These are phyloP conservation scores for Lactarius pseudohatsudake DNA, from an alignment of 768 basidiomycete species.

Conservation along the genomic window DNA sequence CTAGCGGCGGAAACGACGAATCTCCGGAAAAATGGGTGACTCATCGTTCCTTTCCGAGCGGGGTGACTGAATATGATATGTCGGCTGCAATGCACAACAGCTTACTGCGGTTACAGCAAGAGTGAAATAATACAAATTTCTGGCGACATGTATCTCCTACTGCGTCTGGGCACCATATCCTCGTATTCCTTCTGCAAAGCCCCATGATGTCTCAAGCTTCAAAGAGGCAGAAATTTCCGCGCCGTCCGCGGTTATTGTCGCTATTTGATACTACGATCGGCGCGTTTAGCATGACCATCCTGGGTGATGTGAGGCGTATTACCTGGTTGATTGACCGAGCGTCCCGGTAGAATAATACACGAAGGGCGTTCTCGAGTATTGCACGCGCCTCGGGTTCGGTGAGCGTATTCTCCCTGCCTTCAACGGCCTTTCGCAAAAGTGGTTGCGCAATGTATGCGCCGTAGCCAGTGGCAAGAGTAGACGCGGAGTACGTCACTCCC, in stretches of 20 bases:
- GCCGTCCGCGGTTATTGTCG: conserved; percentile 77
- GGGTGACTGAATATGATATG: background rate
- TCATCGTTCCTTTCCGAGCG: background rate
- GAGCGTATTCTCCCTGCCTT: conserved; percentile 71
- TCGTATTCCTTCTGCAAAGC: conserved; percentile 87
- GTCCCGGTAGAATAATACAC: conserved; percentile 94
- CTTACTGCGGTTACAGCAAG: background rate
- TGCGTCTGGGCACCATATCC: conserved; percentile 93
- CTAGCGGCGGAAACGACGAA: no score
- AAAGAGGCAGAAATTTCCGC: conserved; percentile 77
- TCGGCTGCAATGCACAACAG: background rate
- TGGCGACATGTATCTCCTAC: conserved; percentile 39
- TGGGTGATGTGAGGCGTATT: conserved; percentile 27
- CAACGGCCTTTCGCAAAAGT: conserved; percentile 85
- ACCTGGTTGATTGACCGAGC: conserved; percentile 96
- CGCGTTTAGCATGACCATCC: conserved; percentile 1
- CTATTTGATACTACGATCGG: conserved; percentile 85
- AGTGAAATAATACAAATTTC: conserved; percentile 15
- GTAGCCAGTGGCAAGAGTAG: conserved; percentile 93
- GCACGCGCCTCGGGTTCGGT: conserved; percentile 76
- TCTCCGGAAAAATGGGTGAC: background rate
- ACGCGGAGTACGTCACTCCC: conserved; percentile 93
- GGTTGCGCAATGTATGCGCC: conserved; percentile 93
- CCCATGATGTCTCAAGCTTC: conserved; percentile 78
- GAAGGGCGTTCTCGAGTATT: conserved; percentile 84